Evolutionary conservation across 1,284 basidiomycete genomes (phyloP).

Genomic region (Rhizopogon parksii): DNA sequence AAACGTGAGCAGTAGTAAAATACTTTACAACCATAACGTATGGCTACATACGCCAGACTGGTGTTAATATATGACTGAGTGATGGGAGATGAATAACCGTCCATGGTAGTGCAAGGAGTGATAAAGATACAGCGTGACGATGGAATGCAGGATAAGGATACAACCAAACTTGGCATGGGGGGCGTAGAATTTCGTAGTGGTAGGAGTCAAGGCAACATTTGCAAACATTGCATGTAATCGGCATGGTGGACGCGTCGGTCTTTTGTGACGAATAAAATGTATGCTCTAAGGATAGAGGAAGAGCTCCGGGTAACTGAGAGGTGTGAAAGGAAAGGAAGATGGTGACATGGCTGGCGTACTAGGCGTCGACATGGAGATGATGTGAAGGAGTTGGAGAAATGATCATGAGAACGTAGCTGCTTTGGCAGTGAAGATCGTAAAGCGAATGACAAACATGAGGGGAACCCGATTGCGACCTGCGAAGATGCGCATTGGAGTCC

Average conservation of each 20-base stretch:
- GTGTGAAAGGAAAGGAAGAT: not conserved
- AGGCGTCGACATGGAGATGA: not conserved
- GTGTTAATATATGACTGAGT: slow-evolving; percentile 20
- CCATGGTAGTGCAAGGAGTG: slow-evolving; percentile 18
- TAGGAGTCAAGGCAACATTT: slow-evolving; percentile 5
- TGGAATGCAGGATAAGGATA: slow-evolving; percentile 16
- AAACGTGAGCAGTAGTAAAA: slow-evolving; percentile 15
- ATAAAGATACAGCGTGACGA: slow-evolving; percentile 29
- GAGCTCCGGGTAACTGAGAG: slow-evolving; percentile 1
- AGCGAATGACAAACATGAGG: not conserved
- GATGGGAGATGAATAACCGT: slow-evolving; percentile 12
- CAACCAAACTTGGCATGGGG: slow-evolving; percentile 24
- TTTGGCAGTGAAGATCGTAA: not conserved
- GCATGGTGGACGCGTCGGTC: not conserved
- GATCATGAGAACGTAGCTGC: not conserved
- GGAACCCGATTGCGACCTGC: not conserved
- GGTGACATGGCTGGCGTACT: not conserved
- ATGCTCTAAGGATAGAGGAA: not conserved
- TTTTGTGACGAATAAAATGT: not conserved
- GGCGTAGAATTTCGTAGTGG: slow-evolving; percentile 19
- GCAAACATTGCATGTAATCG: slow-evolving; percentile 3
- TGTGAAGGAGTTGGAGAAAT: not conserved
- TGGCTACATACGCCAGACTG: slow-evolving; percentile 26
- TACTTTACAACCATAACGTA: slow-evolving; percentile 34
- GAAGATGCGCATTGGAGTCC: not conserved